Evolutionary conservation across 352 stramenopile genomes (phyloP), one percentile per base, ranked within the genome.

Genomic region (Peronospora tabacina): DNA sequence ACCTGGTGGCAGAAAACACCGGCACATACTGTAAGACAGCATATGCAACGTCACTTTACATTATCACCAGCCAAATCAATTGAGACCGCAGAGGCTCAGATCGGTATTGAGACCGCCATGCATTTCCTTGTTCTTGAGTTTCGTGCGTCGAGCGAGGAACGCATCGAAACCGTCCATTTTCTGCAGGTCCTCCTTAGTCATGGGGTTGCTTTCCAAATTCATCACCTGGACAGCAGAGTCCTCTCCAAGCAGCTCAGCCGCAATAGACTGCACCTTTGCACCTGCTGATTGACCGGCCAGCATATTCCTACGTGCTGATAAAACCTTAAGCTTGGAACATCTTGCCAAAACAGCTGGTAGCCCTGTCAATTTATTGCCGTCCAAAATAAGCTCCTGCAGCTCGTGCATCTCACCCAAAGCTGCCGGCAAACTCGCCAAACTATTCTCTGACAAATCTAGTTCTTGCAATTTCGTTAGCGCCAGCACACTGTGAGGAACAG

Each of bases 91-190:
- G 32, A 93, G 65, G 57, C 79, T 91, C 47, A 85, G 60, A 63
- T 93, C 80, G 6, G 82, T 78, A 54, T 64, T 81, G 13, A 93
- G 38, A 1, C 82, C 82, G 34, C 75, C 78, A 44, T 90, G 77
- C 44, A 93, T 83, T 50, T 89, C 82, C 69, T 93, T 93, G 68
- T 93, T 86, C 55, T 93, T 93, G 32, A 87, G 65, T 48, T 75
- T 61, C 32, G 74, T 91, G 26, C 82, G 82, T n/a, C 82, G 71
- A 47, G 63, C 53, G 34, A 91, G 49, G 60, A 93, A 93, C 20
- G 58, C 62, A 9, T 90, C 70, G 34, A 88, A 80, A 28, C 82
- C 80, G 13, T 87, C 66, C 82, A 93, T 91, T 24, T 45, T 49
- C 47, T 90, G 75, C 7, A 93, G 47, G 6, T 93, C 75, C 16